phyloP scores from a whole-genome alignment of 2,329 filamentous ascomycete species.

The Metarhizium anisopliae region DNA sequence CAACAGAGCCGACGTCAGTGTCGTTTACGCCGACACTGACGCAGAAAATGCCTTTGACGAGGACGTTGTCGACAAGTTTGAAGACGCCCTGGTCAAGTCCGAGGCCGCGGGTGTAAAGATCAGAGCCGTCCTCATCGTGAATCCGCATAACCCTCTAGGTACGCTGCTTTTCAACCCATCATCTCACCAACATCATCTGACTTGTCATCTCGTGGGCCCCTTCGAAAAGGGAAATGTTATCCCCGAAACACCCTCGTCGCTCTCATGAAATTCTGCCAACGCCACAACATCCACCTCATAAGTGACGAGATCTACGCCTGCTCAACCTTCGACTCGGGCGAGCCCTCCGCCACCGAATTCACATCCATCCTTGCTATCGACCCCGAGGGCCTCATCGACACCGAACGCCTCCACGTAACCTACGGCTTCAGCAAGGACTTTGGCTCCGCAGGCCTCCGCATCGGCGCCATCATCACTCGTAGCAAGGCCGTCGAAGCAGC shows the following conservation, averaged over 20 bases:
- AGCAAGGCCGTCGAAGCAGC: conserved; percentile 23
- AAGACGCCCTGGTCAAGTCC: conserved; percentile 28
- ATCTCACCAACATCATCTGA: conserved; percentile 9
- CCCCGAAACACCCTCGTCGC: conserved; percentile 29
- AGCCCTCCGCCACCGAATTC: conserved; percentile 27
- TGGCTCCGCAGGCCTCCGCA: conserved; percentile 40
- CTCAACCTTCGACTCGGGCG: conserved; percentile 33
- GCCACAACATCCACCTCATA: conserved; percentile 41
- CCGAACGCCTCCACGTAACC: conserved; percentile 39
- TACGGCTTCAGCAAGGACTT: conserved; percentile 41
- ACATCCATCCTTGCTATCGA: conserved; percentile 41
- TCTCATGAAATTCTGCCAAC: conserved; percentile 40
- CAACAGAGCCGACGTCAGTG: conserved; percentile 28
- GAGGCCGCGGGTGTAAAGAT: conserved; percentile 28
- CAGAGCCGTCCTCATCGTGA: conserved; percentile 39
- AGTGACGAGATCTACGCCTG: conserved; percentile 51
- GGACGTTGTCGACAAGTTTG: conserved; percentile 33
- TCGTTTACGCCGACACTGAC: conserved; percentile 36
- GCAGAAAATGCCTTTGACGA: conserved; percentile 35
- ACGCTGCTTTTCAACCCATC: conserved; percentile 6
- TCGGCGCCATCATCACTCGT: conserved; percentile 37
- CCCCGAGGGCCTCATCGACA: conserved; percentile 32
- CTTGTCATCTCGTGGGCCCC: background rate
- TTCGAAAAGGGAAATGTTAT: conserved; percentile 29
- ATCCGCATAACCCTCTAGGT: conserved; percentile 45